Base-by-base conservation (phyloP, 1,139 yeast species). In the Saccharomyces uvarum region DNA sequence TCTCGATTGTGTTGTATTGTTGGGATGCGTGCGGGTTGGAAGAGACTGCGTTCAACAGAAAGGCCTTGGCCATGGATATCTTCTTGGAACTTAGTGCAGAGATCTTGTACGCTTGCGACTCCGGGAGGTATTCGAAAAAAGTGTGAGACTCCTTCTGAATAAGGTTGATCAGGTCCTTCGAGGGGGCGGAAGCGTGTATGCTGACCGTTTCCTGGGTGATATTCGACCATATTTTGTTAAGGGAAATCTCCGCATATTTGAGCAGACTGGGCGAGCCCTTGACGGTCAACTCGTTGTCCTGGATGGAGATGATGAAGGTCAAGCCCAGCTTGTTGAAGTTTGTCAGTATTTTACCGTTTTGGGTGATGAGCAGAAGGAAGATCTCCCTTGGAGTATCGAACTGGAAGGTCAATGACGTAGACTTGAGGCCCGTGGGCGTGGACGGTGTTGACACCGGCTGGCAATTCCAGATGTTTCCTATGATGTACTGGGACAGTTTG, bases 381-480 rank as follows among this genome's bases (percentile, higher is more conserved):
- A 67, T 60, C 48, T 64, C 67, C 49, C 64, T 59, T 2, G 44
- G 44, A 9, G 44, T 8, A 19, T 38, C 44, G 44, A 13, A 61
- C 58, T 47, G 59, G 56, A 13, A 67, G 55, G 52, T 70, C 71
- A 19, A 77, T 68, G n/a, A 69, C 63, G 49, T 70, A 68, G 24
- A 70, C 68, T 13, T 67, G 60, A 38, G 14, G 24, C 44, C 44
- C 24, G 44, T 38, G 44, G 42, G 42, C 9, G 19, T 14, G 42
- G 42, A 3, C 21, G 44, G 44, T 19, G 44, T 38, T 16, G 44
- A 38, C 5, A 9, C 19, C 14, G 24, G 44, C 9, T 38, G 44
- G n/a, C 78, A 60, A 1, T 67, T 59, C 84, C 84, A 80, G 41
- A 74, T 62, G 7, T 72, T 68, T 7, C 61, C 55, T 13, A 79